Evolutionary conservation across 2,329 filamentous ascomycete genomes (phyloP).

Genomic region (Cladosporium sp.): DNA sequence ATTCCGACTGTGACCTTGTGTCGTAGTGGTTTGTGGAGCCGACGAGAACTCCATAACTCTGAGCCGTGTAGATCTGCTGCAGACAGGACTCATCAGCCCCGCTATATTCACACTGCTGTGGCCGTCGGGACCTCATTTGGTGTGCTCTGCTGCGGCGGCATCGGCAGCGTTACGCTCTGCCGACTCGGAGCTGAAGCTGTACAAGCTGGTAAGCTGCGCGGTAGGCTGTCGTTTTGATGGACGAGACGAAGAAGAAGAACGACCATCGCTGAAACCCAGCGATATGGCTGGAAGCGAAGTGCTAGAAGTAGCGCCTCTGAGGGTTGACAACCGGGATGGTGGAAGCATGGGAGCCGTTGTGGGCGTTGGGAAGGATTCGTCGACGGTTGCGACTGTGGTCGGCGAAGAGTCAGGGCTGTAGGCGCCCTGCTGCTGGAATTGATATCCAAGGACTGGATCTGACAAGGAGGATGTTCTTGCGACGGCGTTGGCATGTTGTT

Average conservation of each 20-base stretch:
- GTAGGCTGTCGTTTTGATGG: neutral
- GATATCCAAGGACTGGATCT: constrained; percentile 25
- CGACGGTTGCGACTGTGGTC: constrained; percentile 17
- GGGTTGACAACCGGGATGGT: constrained; percentile 11
- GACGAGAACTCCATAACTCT: no score
- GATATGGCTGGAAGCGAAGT: constrained; percentile 15
- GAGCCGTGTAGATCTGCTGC: constrained; percentile 12
- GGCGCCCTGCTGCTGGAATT: constrained; percentile 21
- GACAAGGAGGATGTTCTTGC: constrained; percentile 1
- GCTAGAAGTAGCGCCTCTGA: neutral
- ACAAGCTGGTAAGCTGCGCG: constrained; percentile 21
- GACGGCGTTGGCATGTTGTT: neutral
- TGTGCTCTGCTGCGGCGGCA: constrained; percentile 6
- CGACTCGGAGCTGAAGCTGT: constrained; percentile 26
- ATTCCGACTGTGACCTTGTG: constrained; percentile 22
- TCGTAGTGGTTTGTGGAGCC: constrained; percentile 23
- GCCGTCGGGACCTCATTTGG: constrained; percentile 15
- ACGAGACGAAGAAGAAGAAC: constrained; percentile 17
- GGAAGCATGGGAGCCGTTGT: constrained; percentile 20
- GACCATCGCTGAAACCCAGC: constrained; percentile 13
- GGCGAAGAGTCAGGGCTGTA: constrained; percentile 25
- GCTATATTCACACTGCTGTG: constrained; percentile 7
- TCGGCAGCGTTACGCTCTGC: constrained; percentile 3
- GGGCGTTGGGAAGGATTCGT: constrained; percentile 20
- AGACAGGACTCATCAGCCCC: constrained; percentile 13